A percentile compares a stretch with the other conserved stretches of the same genome.
Evolutionary conservation across 1,284 basidiomycete species (phyloP).

Genomic region (Leccinum angustisporum): DNA sequence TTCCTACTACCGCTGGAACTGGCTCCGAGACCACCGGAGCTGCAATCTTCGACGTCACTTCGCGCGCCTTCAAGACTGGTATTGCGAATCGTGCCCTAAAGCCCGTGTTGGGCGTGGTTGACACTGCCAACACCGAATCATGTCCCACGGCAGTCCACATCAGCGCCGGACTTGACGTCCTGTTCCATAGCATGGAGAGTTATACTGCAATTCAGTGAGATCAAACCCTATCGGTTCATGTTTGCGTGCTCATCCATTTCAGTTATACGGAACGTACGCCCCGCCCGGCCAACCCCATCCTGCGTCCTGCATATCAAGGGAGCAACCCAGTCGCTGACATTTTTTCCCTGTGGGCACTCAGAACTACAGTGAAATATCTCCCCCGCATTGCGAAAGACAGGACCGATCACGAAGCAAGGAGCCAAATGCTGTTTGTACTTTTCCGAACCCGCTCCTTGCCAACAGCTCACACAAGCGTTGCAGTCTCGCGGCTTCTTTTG

Average conservation of each 20-base stretch:
- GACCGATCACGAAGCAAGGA: constrained; percentile 80
- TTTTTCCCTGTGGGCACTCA: constrained; percentile 93
- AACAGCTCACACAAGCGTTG: constrained; percentile 4
- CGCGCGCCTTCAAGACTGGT: constrained; percentile 92
- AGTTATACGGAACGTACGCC: constrained; percentile 88
- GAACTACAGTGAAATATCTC: constrained; percentile 88
- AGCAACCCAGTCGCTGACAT: constrained; percentile 96
- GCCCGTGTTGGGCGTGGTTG: constrained; percentile 80
- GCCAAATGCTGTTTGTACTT: constrained; percentile 81
- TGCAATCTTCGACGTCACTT: constrained; percentile 91
- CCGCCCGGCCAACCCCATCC: constrained; percentile 85
- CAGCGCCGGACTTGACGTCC: constrained; percentile 88
- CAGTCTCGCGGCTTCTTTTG: constrained; percentile 85
- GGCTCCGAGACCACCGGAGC: constrained; percentile 98
- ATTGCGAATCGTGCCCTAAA: constrained; percentile 92
- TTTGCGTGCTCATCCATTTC: constrained; percentile 7
- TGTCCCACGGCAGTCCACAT: constrained; percentile 87
- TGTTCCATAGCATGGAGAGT: constrained; percentile 94
- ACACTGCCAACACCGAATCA: constrained; percentile 84
- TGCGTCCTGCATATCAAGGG: constrained; percentile 93
- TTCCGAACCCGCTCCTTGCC: not conserved
- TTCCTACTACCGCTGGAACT: constrained; percentile 97
- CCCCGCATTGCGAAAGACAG: constrained; percentile 84
- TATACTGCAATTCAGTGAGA: constrained; percentile 86
- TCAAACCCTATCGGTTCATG: not conserved